Percentiles rank a stretch among this genome's conserved stretches.
phyloP scores from a whole-genome alignment of 2,329 filamentous ascomycete species.

The Ilyonectria destructans region DNA sequence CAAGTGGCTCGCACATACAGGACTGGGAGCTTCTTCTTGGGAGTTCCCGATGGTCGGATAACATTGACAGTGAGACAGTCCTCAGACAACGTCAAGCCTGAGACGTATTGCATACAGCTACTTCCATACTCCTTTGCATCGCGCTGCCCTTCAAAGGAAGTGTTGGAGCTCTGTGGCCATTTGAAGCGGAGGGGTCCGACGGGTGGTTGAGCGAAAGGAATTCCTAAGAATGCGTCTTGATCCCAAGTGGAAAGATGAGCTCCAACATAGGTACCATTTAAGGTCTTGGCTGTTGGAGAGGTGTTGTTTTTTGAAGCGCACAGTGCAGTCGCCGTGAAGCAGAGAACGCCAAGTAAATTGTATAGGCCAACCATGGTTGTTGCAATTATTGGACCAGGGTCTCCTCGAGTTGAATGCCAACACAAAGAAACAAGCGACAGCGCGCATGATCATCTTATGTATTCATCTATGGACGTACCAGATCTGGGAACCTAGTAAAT shows the following conservation, averaged over 20 bases:
- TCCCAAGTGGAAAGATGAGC: constrained; percentile 52
- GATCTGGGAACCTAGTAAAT: neutral
- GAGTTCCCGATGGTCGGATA: constrained; percentile 57
- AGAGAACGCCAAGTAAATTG: neutral
- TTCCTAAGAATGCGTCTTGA: constrained; percentile 60
- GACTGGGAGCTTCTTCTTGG: constrained; percentile 57
- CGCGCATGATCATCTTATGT: neutral
- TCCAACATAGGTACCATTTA: constrained; percentile 51
- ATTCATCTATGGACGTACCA: neutral
- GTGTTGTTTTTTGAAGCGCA: constrained; percentile 4
- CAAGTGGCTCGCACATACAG: constrained; percentile 23
- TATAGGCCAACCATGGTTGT: neutral
- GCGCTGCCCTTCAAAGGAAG: constrained; percentile 57
- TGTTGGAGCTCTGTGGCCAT: constrained; percentile 50
- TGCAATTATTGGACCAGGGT: neutral
- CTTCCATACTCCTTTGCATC: constrained; percentile 61
- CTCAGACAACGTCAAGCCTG: constrained; percentile 62
- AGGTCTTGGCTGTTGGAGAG: constrained; percentile 39
- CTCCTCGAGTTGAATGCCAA: neutral
- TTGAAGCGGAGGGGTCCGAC: constrained; percentile 55
- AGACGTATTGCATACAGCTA: constrained; percentile 64
- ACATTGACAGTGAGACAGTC: constrained; percentile 65
- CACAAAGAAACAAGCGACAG: neutral
- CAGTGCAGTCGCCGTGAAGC: neutral
- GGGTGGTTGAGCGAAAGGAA: constrained; percentile 59